Percentiles rank a stretch among this genome's conserved stretches.
These are phyloP conservation scores for Viola pubescens DNA, from an alignment of 441 rosid genomes.

Conservation along the genomic window DNA sequence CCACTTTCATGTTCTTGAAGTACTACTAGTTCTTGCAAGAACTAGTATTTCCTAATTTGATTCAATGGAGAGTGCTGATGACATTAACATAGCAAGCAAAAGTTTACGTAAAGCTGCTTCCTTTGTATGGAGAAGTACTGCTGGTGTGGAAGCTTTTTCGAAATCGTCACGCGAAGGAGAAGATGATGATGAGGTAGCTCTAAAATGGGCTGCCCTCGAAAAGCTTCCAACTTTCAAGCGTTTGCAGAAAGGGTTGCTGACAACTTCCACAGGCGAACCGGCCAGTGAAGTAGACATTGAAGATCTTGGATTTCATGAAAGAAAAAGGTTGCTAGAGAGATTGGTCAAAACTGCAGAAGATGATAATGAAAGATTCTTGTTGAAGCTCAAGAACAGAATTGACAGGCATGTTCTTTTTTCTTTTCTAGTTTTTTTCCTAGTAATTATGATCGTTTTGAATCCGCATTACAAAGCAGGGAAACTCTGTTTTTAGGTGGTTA, in stretches of 20 bases:
- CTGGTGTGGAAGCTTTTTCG: constrained; percentile 19
- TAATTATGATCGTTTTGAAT: neutral
- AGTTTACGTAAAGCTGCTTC: constrained; percentile 16
- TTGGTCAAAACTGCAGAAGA: constrained; percentile 32
- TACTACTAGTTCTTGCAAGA: neutral
- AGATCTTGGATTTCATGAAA: constrained; percentile 36
- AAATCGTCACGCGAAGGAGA: constrained; percentile 13
- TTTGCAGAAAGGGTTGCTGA: constrained; percentile 36
- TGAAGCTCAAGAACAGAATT: constrained; percentile 41
- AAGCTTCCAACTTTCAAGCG: constrained; percentile 47
- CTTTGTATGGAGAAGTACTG: constrained; percentile 18
- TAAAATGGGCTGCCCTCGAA: constrained; percentile 48
- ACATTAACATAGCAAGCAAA: constrained; percentile 15
- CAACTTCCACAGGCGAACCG: constrained; percentile 28
- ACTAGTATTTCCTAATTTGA: neutral
- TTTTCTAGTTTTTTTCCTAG: neutral
- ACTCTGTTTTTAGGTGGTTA: neutral
- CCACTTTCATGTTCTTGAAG: no score
- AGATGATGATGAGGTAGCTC: constrained; percentile 39
- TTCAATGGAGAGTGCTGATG: constrained; percentile 26
- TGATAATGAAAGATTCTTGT: constrained; percentile 54
- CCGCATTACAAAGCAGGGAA: neutral
- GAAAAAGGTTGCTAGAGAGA: constrained; percentile 40
- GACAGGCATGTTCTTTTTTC: constrained; percentile 33
- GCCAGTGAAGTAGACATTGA: constrained; percentile 44